Base-by-base conservation (phyloP, 2,329 filamentous ascomycete genomes). In the Calonectria fujianensis region DNA sequence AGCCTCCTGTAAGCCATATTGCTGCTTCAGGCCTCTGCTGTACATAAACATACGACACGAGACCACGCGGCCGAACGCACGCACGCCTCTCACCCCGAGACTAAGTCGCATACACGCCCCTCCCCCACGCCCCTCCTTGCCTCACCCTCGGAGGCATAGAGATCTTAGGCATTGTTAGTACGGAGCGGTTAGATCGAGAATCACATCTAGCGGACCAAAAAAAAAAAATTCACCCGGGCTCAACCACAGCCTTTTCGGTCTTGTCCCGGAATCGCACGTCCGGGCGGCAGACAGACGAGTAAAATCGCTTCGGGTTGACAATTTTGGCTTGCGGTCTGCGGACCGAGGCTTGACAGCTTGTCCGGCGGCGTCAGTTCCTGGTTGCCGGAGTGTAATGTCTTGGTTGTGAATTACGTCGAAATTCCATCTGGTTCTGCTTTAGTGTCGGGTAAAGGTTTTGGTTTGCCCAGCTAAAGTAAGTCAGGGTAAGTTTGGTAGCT, bases 1-100 rank as follows among this genome's bases (percentile, higher is more conserved):
- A 54, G 51, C 66, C 66, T 69, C 66, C 37, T 69, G 66, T 69
- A 69, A 45, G 39, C 35, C 65, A 45, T 39, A 52, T 54, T 59
- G 41, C 66, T 61, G 18, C 37, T 48, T 37, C 39, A 48, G 51
- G 52, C 16, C 35, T 59, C 37, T 31, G 39, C 18, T 57, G 24
- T 7, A n/a, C 39, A 52, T 27, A 18, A 59, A 59, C 37, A 45
- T 69, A 41, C 65, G 41, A 45, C 61, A 65, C 61, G 24, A 45
- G 61, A 65, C 61, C 61, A 65, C 61, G 61, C 39, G 41, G 59
- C 27, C 61, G 61, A 41, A 65, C 61, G 20, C 29, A 50, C 41
- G 50, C 61, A 5, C 39, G 41, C 50, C 41, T 14, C 20, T 65
- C 61, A n/a, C 61, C 20, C n/a, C 41, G 29, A 32, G 27, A n/a